These are phyloP conservation scores for Solanum chiquidenum DNA, from an alignment of 257 asterid species.

Conservation along the genomic window DNA sequence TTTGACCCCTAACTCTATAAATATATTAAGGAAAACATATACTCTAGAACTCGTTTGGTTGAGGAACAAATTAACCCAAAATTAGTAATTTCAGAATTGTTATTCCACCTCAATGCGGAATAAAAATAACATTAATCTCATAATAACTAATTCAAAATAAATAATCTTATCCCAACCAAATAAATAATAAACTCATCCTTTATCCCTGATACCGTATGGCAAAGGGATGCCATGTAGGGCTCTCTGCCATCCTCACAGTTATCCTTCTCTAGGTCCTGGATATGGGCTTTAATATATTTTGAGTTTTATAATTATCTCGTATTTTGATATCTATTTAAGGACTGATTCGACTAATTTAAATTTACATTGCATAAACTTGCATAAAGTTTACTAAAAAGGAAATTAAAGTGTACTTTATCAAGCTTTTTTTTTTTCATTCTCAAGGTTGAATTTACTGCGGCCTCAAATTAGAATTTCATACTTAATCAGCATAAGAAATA, in stretches of 20 bases:
- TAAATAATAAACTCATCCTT: background rate
- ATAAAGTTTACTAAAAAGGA: background rate
- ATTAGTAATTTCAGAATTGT: background rate
- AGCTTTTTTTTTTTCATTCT: background rate
- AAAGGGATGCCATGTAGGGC: background rate
- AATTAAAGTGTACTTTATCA: background rate
- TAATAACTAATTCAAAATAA: background rate
- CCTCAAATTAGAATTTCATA: background rate
- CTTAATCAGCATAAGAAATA: background rate
- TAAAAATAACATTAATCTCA: background rate
- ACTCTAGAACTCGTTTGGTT: background rate
- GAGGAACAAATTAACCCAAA: background rate
- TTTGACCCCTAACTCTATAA: background rate
- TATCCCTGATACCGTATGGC: background rate
- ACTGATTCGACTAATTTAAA: background rate
- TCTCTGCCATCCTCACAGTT: background rate
- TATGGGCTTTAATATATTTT: background rate
- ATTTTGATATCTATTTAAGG: accelerated
- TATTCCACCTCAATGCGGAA: background rate
- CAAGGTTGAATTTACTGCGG: background rate
- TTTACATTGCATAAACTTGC: background rate
- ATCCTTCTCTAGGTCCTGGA: background rate
- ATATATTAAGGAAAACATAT: background rate
- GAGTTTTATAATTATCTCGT: background rate
- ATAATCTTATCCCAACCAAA: background rate